Evolutionary conservation across 768 basidiomycete species (phyloP), one percentile per base, ranked within the genome.

Genomic region (Hygrocybe punicea): DNA sequence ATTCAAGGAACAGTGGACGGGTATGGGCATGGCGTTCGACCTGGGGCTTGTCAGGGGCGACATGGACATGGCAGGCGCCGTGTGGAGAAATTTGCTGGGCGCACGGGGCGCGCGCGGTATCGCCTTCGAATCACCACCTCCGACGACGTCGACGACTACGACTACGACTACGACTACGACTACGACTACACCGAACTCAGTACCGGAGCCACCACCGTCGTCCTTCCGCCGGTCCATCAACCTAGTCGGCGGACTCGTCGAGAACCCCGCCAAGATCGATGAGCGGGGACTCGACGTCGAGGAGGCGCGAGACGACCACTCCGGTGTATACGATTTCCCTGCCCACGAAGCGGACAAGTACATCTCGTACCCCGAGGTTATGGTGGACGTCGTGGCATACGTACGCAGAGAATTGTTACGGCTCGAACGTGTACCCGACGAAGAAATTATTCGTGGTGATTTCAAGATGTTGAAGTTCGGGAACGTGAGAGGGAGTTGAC

Each of bases 1-100:
- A 51, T 84, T 95, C 77, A 87, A 87, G 60, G 91, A 96, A 68
- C 93, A 96, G 67, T 94, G 90, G 89, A 81, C 84, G 5, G 95
- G 95, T 1, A 76, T 93, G 61, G 83, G 84, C 16, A 76, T 94
- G 61, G 80, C 87, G 2, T 81, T 93, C 63, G 93, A 97, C 69
- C 72, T 94, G 13, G 89, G 83, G 1, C 78, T 95, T 33, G 80
- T 86, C 4, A 79, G 77, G 46, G 84, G 85, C 21, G 95, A 98
- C 68, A 77, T 82, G 58, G 90, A 94, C 60, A 78, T 98, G 71
- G 92, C 95, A 1, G 87, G 77, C 13, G 89, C 91, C 1, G 73
- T 97, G 0, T 98, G 96, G 96, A 78, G 96, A 49, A 97, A 98
- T 69, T 65, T 97, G 36, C 85, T 97, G 39, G 93, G 89, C 7